phyloP scores from a whole-genome alignment of 768 basidiomycete genomes.

The Lyophyllum shimeji region DNA sequence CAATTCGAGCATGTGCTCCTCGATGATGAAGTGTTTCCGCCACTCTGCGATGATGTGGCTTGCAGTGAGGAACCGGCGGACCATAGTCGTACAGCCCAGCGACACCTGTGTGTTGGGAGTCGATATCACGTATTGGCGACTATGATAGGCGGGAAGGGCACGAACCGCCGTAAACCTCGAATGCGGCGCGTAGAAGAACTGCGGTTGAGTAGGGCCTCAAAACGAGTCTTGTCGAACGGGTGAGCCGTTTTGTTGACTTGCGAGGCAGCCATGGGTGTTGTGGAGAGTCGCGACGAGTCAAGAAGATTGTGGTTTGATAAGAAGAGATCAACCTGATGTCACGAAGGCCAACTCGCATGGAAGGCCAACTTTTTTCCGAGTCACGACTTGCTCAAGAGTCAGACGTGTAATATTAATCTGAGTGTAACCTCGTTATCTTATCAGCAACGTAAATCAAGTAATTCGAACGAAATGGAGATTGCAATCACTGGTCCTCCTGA shows the following conservation, averaged over 20 bases:
- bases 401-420: too few relatives aligned
- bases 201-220: constrained; percentile 84
- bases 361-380: constrained; percentile 10
- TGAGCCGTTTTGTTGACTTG: constrained; percentile 80
- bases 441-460: too few relatives aligned
- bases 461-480: too few relatives aligned
- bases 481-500: too few relatives aligned
- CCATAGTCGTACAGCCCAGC: constrained; percentile 98
- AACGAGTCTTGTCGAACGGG: constrained; percentile 79
- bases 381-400: constrained; percentile 1
- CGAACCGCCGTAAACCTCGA: constrained; percentile 97
- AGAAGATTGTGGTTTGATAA: constrained; percentile 12
- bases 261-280: constrained; percentile 19
- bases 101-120: constrained; percentile 57
- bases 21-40: constrained; percentile 97
- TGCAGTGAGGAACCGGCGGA: constrained; percentile 92
- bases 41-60: constrained; percentile 94
- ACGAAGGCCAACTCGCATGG: constrained; percentile 19
- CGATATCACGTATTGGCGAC: not conserved
- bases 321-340: constrained; percentile 17
- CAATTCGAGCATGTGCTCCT: constrained; percentile 97
- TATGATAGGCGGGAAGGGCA: constrained; percentile 11
- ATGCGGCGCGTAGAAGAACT: constrained; percentile 98
- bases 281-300: constrained; percentile 10
- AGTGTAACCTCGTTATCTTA: too few relatives aligned